Evolutionary conservation across 2,329 filamentous ascomycete genomes (phyloP), one percentile per base, ranked within the genome.

Genomic region (Annulohypoxylon truncatum): DNA sequence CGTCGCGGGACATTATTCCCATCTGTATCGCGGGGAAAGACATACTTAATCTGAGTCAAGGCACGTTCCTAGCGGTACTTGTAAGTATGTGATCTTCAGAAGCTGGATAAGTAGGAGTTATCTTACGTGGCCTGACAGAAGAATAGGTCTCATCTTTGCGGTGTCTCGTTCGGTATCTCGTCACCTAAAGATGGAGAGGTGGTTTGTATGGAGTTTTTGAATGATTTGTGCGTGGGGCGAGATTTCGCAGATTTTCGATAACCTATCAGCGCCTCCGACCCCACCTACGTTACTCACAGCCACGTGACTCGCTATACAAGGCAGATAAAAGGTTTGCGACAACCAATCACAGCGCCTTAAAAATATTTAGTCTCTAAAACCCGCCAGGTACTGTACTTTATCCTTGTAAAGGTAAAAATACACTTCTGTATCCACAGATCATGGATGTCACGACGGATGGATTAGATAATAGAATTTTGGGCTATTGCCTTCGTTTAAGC

Each of bases 91-190:
- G 24, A 28, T 33, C 35, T 38, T 2, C 15, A n/a, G 10, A 7
- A 38, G 31, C 29, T n/a, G n/a, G 48, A 12, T 22, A 40, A 3
- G n/a, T n/a, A n/a, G 15, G 31, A 18, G 13, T 15, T 10, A 26
- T 9, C 76, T 72, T 81, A 90, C 90, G 89, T 99, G 96, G 82
- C 96, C 96, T 80, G 93, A 91, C 77, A 99, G 88, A 76, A 99
- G 87, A 82, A 97, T 96, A 79, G 96, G 96, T 85, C 96, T 93
- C 96, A 99, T 99, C 69, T 82, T 93, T 83, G 81, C 78, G 73
- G 71, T 73, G 68, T 69, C 72, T 54, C 40, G 31, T 31, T 58
- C 12, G 48, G 24, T 67, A 53, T 61, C 44, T 61, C 42, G 64
- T 69, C 66, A 55, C 55, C 56, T 64, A 66, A 73, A 69, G 63